Evolutionary conservation across 768 basidiomycete species (phyloP), one percentile per base, ranked within the genome.

Genomic region (Pholiota molesta): DNA sequence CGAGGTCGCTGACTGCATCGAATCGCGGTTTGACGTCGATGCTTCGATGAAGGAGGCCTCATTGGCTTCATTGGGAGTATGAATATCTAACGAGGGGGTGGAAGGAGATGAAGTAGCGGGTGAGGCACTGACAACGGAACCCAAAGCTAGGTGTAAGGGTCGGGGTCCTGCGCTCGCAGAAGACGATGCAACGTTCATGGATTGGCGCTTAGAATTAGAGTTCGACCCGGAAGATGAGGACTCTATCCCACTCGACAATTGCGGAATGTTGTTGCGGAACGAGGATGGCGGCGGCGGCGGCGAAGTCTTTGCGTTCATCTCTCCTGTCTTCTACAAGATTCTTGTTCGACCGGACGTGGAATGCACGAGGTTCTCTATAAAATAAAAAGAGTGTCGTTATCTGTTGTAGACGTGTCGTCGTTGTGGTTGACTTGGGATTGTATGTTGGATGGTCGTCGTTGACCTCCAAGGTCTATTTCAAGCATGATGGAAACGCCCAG

Each of bases 61-160:
- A n/a, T 26, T 33, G 19, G 47, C 5, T 11, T 58, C 57, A 23
- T 39, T 31, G 5, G 47, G 23, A 51, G 5, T n/a, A 28, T 26
- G 45, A 35, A 28, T 28, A 4, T 21, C 23, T 11, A 49, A 14
- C 7, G 47, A 49, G 5, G 33, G 39, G 23, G 9, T 33, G n/a
- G 59, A 55, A 9, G 63, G 54, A 10, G 59, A 55, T 9, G 66
- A 60, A 54, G 64, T 56, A 19, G 69, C 64, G 23, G 57, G 45
- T 14, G 67, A 70, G 28, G 66, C 49, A 39, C 69, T 63, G 44
- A 63, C 40, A 57, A 66, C 47, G 51, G 73, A 76, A 42, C 76
- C 74, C 60, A 78, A 73, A 51, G 80, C 72, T 39, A 86, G 78
- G 60, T 82, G 83, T 33, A 86, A 75, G 9, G 83, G 80, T 39